Conservation (phyloP, 805 yeast species). For the Scheffersomyces stipitis region DNA sequence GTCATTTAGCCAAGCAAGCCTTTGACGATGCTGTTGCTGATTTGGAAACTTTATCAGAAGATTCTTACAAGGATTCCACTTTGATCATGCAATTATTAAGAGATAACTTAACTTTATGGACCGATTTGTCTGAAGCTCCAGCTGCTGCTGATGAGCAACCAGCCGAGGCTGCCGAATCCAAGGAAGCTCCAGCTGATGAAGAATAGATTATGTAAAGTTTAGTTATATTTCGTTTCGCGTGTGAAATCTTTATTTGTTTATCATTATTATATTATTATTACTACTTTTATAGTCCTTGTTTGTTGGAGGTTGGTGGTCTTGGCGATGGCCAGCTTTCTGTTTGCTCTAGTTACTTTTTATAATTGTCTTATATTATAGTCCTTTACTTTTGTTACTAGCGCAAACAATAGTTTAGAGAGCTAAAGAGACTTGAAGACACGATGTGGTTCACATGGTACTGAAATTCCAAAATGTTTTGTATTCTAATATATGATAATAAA, state of each 20-base stretch:
- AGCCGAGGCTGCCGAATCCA: constrained; percentile 13
- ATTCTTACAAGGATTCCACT: constrained; percentile 97
- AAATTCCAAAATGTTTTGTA: no score
- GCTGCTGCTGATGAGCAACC: constrained; percentile 36
- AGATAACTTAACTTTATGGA: constrained; percentile 98
- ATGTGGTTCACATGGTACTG: no score
- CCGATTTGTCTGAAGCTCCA: constrained; percentile 84
- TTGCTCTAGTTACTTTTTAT: no score
- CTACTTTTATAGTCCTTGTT: background rate
- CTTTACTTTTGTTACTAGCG: no score
- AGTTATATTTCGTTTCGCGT: constrained; percentile 1
- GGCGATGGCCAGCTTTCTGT: no score
- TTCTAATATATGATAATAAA: no score
- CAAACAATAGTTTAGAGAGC: no score
- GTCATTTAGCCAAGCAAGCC: constrained; percentile 98
- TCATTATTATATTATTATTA: background rate
- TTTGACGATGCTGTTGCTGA: constrained; percentile 99
- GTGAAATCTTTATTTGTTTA: background rate
- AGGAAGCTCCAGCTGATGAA: constrained; percentile 24
- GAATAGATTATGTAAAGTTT: constrained; percentile 18
- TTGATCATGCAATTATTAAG: constrained; percentile 98
- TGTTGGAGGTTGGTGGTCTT: background rate
- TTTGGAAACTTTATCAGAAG: constrained; percentile 95
- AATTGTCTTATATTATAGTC: no score
- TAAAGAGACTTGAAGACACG: no score